These are phyloP conservation scores for Euryodendron excelsum DNA, from an alignment of 148 eudicot species.

Conservation along the genomic window DNA sequence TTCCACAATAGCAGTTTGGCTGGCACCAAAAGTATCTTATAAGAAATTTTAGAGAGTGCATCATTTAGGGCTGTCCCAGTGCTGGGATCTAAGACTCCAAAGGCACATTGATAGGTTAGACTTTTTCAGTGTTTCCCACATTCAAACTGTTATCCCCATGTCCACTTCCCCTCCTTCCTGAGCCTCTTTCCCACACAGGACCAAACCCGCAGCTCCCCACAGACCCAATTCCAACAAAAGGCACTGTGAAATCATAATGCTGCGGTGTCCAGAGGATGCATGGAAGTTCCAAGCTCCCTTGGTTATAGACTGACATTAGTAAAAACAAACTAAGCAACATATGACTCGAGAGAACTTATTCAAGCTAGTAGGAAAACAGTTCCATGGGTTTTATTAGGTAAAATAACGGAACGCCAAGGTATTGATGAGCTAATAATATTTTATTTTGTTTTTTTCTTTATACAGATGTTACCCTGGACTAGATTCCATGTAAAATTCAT, in stretches of 20 bases:
- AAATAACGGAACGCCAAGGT: too few relatives aligned
- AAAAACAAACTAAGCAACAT: too few relatives aligned
- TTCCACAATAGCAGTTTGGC: not conserved
- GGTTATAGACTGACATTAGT: not conserved
- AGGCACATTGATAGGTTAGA: constrained; percentile 21
- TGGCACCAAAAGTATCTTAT: not conserved
- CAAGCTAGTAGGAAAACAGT: too few relatives aligned
- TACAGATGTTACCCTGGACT: too few relatives aligned
- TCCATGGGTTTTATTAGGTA: too few relatives aligned
- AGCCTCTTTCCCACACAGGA: constrained; percentile 9
- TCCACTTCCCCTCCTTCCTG: constrained; percentile 15
- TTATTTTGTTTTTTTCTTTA: too few relatives aligned
- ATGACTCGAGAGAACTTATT: too few relatives aligned
- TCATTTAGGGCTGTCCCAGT: constrained; percentile 13
- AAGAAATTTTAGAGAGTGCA: not conserved
- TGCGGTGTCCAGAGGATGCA: constrained; percentile 1
- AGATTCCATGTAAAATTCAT: too few relatives aligned
- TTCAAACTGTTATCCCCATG: constrained; percentile 28
- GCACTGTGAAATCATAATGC: constrained; percentile 8
- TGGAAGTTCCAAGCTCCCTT: not conserved
- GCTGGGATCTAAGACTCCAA: constrained; percentile 34
- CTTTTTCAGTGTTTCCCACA: constrained; percentile 21
- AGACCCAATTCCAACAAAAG: constrained; percentile 4
- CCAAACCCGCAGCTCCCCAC: constrained; percentile 21
- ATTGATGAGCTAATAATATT: too few relatives aligned